These are phyloP conservation scores for Suillus weaverae DNA, from an alignment of 768 basidiomycete genomes.

Conservation along the genomic window DNA sequence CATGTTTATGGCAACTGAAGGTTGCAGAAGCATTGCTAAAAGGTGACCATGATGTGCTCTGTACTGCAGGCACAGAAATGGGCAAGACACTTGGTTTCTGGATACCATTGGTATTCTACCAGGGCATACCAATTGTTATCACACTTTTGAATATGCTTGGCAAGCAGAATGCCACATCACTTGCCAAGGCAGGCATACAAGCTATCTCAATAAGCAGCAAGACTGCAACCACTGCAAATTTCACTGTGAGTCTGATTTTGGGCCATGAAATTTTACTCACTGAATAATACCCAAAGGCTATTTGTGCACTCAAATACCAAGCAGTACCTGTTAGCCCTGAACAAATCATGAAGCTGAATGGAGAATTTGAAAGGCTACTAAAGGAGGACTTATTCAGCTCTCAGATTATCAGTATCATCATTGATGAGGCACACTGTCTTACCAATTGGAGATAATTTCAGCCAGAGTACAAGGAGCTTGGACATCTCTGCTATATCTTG, in stretches of 20 bases:
- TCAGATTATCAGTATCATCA: slow-evolving; percentile 15
- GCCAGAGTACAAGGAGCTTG: slow-evolving; percentile 16
- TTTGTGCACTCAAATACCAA: slow-evolving; percentile 6
- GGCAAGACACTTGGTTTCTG: slow-evolving; percentile 30
- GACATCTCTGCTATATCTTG: slow-evolving; percentile 15
- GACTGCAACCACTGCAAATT: slow-evolving; percentile 17
- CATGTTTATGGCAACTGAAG: slow-evolving; percentile 25
- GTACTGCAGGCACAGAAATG: slow-evolving; percentile 15
- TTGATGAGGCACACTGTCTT: slow-evolving; percentile 24
- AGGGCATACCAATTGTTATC: slow-evolving; percentile 24
- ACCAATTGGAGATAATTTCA: slow-evolving; percentile 18
- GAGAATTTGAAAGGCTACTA: slow-evolving; percentile 14
- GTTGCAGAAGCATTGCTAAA: slow-evolving; percentile 21
- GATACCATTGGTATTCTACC: slow-evolving; percentile 29
- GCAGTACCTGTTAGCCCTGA: slow-evolving; percentile 11
- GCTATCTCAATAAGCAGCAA: slow-evolving; percentile 21
- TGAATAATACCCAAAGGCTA: slow-evolving; percentile 5
- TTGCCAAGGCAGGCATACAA: slow-evolving; percentile 16
- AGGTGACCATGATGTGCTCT: slow-evolving; percentile 22
- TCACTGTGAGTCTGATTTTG: not conserved
- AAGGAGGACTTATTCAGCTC: slow-evolving; percentile 14
- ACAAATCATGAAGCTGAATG: slow-evolving; percentile 11
- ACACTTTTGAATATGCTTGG: slow-evolving; percentile 28
- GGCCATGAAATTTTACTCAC: not conserved
- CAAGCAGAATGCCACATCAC: slow-evolving; percentile 17